Conservation (phyloP, 192 early-diverging fungal genomes). For the Coemansia reversa region DNA sequence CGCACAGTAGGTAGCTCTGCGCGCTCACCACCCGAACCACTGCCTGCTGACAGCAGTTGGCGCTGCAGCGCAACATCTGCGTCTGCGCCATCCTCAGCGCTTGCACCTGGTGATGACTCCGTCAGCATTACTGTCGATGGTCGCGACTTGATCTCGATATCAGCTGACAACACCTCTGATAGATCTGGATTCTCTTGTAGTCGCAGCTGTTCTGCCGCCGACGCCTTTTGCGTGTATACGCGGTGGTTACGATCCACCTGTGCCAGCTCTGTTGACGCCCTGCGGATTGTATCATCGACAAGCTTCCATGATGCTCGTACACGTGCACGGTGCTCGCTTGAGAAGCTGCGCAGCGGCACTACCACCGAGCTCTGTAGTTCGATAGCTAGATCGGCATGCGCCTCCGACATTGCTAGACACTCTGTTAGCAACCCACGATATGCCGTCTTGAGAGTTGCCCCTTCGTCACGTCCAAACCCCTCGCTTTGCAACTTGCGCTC, state of each 20-base stretch:
- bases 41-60: constrained; percentile 23
- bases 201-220: constrained; percentile 42
- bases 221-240: constrained; percentile 50
- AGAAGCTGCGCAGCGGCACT: constrained; percentile 44
- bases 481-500: constrained; percentile 24
- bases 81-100: constrained; percentile 27
- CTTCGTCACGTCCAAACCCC: constrained; percentile 54
- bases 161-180: constrained; percentile 20
- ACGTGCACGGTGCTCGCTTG: constrained; percentile 48
- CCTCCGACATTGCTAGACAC: constrained; percentile 34
- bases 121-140: constrained; percentile 13
- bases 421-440: constrained; percentile 48
- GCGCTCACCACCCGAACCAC: constrained; percentile 7
- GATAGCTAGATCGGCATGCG: constrained; percentile 39
- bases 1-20: constrained; percentile 20
- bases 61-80: constrained; percentile 32
- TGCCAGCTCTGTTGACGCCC: constrained; percentile 36
- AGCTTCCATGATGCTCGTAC: constrained; percentile 50
- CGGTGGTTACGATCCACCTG: constrained; percentile 51
- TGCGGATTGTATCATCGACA: constrained; percentile 44
- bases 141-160: constrained; percentile 48
- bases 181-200: constrained; percentile 19
- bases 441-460: constrained; percentile 53
- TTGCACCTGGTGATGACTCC: not conserved
- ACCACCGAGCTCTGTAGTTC: constrained; percentile 50